Conservation (phyloP, 1,284 basidiomycete genomes). For the Wallemia ichthyophaga region DNA sequence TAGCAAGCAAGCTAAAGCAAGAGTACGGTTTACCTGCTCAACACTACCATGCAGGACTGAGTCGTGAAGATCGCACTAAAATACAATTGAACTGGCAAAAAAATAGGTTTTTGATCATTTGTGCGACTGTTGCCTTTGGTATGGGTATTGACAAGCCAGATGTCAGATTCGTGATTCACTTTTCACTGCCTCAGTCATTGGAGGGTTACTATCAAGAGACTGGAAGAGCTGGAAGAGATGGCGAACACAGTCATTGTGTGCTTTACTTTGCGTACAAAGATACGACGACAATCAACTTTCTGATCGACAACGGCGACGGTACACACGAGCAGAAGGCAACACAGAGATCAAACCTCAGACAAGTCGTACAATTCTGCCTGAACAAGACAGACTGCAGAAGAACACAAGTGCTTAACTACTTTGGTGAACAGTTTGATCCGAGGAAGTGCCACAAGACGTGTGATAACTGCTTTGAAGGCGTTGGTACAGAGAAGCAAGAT, state of each 20-base stretch:
- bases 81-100: conserved; percentile 46
- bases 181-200: conserved; percentile 33
- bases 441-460: conserved; percentile 31
- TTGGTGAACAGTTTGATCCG: conserved; percentile 29
- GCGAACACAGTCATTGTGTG: conserved; percentile 29
- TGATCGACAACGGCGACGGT: conserved; percentile 25
- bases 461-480: conserved; percentile 34
- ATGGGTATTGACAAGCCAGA: conserved; percentile 91
- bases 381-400: conserved; percentile 69
- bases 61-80: conserved; percentile 28
- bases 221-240: conserved; percentile 53
- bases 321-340: conserved; percentile 26
- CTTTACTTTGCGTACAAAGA: conserved; percentile 30
- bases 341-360: conserved; percentile 24
- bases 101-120: conserved; percentile 46
- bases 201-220: conserved; percentile 61
- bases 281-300: conserved; percentile 20
- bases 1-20: conserved; percentile 33
- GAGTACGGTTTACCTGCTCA: conserved; percentile 30
- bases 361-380: conserved; percentile 41
- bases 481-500: conserved; percentile 21
- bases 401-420: conserved; percentile 44
- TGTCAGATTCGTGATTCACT: conserved; percentile 49
- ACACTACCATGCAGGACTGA: conserved; percentile 67
- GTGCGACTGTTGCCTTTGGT: conserved; percentile 79